A percentile compares a stretch with the other conserved stretches of the same genome.
phyloP scores from a whole-genome alignment of 768 basidiomycete genomes.

The Auriscalpium vulgare region DNA sequence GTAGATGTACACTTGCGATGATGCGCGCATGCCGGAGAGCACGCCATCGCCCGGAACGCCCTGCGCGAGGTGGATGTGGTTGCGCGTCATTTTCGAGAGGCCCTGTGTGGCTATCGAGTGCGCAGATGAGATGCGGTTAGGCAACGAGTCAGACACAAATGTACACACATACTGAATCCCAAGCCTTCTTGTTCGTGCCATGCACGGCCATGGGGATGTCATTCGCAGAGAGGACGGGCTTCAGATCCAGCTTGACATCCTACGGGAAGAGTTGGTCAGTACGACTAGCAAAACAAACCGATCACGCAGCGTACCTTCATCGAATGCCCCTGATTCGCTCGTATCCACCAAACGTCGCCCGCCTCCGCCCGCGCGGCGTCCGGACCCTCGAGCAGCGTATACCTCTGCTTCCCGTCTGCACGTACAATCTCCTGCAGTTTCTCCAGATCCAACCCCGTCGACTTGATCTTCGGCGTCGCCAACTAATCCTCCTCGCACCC shows the following conservation, averaged over 20 bases:
- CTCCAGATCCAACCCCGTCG: slow-evolving; percentile 37
- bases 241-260: slow-evolving; percentile 63
- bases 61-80: slow-evolving; percentile 91
- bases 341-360: slow-evolving; percentile 66
- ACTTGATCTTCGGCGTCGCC: slow-evolving; percentile 52
- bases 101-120: slow-evolving; percentile 51
- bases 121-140: slow-evolving; percentile 1
- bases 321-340: slow-evolving; percentile 88
- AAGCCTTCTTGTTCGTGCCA: slow-evolving; percentile 64
- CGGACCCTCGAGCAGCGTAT: slow-evolving; percentile 43
- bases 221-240: slow-evolving; percentile 42
- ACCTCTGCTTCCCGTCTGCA: slow-evolving; percentile 60
- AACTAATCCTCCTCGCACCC: slow-evolving; percentile 37
- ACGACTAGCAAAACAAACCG: neutral
- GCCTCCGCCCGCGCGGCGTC: slow-evolving; percentile 22
- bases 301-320: slow-evolving; percentile 44
- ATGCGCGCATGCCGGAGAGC: slow-evolving; percentile 78
- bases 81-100: slow-evolving; percentile 77
- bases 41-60: slow-evolving; percentile 58
- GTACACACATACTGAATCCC: slow-evolving; percentile 58
- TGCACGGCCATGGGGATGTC: slow-evolving; percentile 82
- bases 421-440: slow-evolving; percentile 56
- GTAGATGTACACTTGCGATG: slow-evolving; percentile 75
- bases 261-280: slow-evolving; percentile 20
- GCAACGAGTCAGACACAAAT: neutral